These are phyloP conservation scores for Pseudonitzschia delicatissima DNA, from an alignment of 108 stramenopile genomes.

Conservation along the genomic window DNA sequence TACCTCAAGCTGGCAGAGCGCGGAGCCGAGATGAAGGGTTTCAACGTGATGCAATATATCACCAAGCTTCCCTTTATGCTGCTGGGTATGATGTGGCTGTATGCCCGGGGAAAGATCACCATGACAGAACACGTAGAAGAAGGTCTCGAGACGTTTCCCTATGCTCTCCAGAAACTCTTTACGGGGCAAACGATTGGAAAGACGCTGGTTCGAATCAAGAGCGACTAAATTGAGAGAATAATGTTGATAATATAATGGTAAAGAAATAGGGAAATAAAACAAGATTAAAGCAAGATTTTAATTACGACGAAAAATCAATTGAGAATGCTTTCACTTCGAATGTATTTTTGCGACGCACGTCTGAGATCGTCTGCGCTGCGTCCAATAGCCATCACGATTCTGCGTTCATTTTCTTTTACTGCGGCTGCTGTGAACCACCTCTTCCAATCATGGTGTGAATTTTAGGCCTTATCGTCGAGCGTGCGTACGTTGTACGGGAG, in stretches of 20 bases:
- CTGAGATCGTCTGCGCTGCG: too few relatives aligned
- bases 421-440: too few relatives aligned
- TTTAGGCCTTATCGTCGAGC: too few relatives aligned
- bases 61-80: slow-evolving; percentile 14
- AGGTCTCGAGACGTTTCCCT: slow-evolving; percentile 31
- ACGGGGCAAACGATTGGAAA: slow-evolving; percentile 37
- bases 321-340: too few relatives aligned
- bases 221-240: too few relatives aligned
- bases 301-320: too few relatives aligned
- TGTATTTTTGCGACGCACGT: too few relatives aligned
- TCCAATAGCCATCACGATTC: too few relatives aligned
- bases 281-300: neutral
- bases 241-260: neutral
- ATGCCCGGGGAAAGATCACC: slow-evolving; percentile 24
- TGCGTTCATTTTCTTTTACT: too few relatives aligned
- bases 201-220: slow-evolving; percentile 28
- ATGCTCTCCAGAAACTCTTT: slow-evolving; percentile 36
- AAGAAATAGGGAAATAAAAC: neutral
- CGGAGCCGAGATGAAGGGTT: slow-evolving; percentile 38
- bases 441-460: too few relatives aligned
- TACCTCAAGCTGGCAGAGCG: slow-evolving; percentile 45
- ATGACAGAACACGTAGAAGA: slow-evolving; percentile 29
- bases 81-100: slow-evolving; percentile 21
- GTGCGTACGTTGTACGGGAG: too few relatives aligned
- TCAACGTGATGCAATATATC: slow-evolving; percentile 42